Conservation (phyloP, 2,329 filamentous ascomycete genomes). For the Cyphellophora europaea region DNA sequence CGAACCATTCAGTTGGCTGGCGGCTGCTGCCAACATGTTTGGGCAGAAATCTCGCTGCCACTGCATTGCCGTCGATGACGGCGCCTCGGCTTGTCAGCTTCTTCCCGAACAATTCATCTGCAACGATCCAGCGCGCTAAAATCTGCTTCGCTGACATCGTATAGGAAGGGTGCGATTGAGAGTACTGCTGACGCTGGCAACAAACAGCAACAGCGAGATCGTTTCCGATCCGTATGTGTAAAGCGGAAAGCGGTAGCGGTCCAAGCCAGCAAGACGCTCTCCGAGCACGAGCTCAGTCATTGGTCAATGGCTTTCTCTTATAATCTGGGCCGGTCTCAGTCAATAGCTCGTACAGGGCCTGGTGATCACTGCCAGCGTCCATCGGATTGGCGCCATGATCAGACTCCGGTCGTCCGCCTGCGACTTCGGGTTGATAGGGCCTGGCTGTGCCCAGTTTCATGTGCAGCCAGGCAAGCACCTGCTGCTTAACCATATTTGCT, state of each 20-base stretch:
- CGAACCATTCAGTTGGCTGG: too few relatives aligned
- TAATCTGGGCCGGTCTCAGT: conserved; percentile 3
- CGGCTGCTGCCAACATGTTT: too few relatives aligned
- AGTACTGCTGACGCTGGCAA: neutral
- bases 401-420: too few relatives aligned
- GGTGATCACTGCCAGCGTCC: too few relatives aligned
- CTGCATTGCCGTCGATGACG: conserved; percentile 1
- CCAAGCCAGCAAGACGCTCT: conserved; percentile 20
- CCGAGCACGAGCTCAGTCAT: neutral
- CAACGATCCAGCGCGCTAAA: neutral
- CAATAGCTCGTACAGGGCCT: too few relatives aligned
- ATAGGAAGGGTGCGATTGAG: neutral
- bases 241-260: conserved; percentile 38
- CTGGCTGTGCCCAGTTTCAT: conserved; percentile 43
- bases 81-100: neutral
- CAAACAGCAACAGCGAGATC: neutral
- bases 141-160: neutral
- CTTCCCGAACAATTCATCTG: neutral
- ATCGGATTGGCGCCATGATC: too few relatives aligned
- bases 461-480: conserved; percentile 44
- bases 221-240: conserved; percentile 13
- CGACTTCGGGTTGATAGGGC: conserved; percentile 45
- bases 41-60: neutral
- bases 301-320: conserved; percentile 1
- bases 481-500: conserved; percentile 48